Evolutionary conservation across 306 rosid genomes (phyloP), one percentile per base, ranked within the genome.

Genomic region (Prunus dulcis): DNA sequence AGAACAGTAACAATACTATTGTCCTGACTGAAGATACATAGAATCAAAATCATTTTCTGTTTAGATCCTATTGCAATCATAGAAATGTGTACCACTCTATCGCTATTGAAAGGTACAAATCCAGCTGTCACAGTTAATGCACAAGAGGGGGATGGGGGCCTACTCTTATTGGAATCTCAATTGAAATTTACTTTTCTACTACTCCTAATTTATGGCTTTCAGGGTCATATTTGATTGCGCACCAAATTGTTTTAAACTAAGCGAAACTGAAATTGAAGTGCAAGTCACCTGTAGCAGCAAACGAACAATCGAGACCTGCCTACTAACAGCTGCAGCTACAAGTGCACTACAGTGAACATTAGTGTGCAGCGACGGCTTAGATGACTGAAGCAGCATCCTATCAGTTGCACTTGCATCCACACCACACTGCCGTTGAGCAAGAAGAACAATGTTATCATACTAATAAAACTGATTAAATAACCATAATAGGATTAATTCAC

Each of bases 331-430:
- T 73, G 98, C 96, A 38, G 98, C 97, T 74, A 88, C 89, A 9
- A 91, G 95, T 57, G 93, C 93, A 53, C 90, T 87, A 75, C 97
- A 91, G 76, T 91, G 90, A 30, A 85, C 96, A 86, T 91, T 94
- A 71, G 90, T 79, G 85, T 94, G 93, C 19, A 94, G 88, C 76
- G 93, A 83, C 76, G 98, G 98, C 88, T 83, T 91, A 61, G 91
- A 82, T 74, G 98, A 94, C 87, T 83, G 97, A 43, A 94, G 88
- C 64, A 94, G 87, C 63, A 90, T 86, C 80, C 98, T 87, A 49
- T 84, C 90, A 6, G 82, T 80, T 5, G 91, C 89, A 84, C 71
- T 89, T 3, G 85, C 83, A 78, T 94, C 89, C 80, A 85, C 97
- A 43, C 95, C 97, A 75, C 93, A 80, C 98, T 94, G 96, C 81